Evolutionary conservation across 2,329 filamentous ascomycete species (phyloP), one percentile per base, ranked within the genome.

Genomic region (Colletotrichum siamense): DNA sequence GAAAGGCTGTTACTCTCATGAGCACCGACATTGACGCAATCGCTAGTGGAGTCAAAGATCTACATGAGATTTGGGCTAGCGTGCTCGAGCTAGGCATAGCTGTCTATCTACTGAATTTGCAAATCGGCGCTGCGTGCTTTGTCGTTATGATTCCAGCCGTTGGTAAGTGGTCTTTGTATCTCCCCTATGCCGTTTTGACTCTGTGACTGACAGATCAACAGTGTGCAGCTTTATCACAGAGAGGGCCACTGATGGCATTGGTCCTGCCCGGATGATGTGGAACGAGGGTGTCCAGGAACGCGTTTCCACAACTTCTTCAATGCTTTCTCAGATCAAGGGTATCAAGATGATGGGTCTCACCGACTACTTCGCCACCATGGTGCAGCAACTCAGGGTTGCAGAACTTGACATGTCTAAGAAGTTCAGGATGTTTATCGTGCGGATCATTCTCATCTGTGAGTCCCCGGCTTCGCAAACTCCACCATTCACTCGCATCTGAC

Each of bases 81-180:
- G 28, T 73, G 4, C 69, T 81, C 12, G 79, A 81, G 63, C 71
- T 81, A 1, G 69, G 59, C 6, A 12, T 80, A 2, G 79, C 76
- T 12, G 59, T 81, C 12, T 66, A 69, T 8, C 76, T 79, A 15
- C 67, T 81, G 16, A 73, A 78, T 13, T 63, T 61, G 26, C 75
- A 79, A 69, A 77, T 80, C 8, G 79, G 78, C 22, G 75, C 70
- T 18, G 78, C 78, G 5, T 79, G 71, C 32, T 70, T 79, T 28
- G 74, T 80, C 85, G 79, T 9, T 75, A 89, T 67, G 86, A 86
- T 3, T 85, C 88, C 49, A 87, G 84, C 76, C 81, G 36, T 70
- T 15, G 22, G 71, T 73, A 87, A 9, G 73, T 75, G 30, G 9
- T 80, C 87, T 2, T 52, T 13, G 12, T 15, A 5, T 24, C 26